Evolutionary conservation across 495 filamentous ascomycete species (phyloP).

Genomic region (Xylaria cubensis): DNA sequence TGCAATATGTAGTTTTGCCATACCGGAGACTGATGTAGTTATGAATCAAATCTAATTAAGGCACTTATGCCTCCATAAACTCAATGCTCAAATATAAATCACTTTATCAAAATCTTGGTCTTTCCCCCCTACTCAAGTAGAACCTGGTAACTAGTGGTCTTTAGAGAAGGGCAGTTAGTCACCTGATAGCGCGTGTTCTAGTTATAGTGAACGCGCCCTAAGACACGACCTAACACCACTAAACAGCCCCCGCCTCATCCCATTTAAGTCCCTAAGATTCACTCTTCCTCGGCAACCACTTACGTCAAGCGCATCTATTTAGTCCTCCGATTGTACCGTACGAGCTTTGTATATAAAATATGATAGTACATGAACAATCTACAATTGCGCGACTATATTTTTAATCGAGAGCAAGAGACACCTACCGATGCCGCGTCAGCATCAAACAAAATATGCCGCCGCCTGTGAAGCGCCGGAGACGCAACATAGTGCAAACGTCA

Average conservation of each 20-base stretch:
- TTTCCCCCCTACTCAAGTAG: no score
- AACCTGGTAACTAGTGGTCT: no score
- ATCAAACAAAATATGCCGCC: constrained; percentile 52
- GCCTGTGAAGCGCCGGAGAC: constrained; percentile 61
- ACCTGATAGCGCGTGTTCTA: constrained; percentile 24
- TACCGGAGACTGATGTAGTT: neutral
- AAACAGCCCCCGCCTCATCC: constrained; percentile 1
- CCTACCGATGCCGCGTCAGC: constrained; percentile 35
- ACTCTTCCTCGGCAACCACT: neutral
- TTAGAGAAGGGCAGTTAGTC: neutral
- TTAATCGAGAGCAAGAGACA: constrained; percentile 22
- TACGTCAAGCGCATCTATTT: neutral
- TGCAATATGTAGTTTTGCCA: neutral
- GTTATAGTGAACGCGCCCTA: constrained; percentile 20
- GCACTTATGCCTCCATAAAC: neutral
- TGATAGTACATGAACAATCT: neutral
- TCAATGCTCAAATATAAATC: neutral
- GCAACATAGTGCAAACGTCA: constrained; percentile 48
- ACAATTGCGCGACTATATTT: constrained; percentile 11
- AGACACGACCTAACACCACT: constrained; percentile 2
- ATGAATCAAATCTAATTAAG: neutral
- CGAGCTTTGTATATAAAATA: neutral
- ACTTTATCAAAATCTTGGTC: neutral
- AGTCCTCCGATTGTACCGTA: neutral
- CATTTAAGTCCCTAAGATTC: neutral